Evolutionary conservation across 179 eudicot genomes (phyloP), one percentile per base, ranked within the genome.

Genomic region (Sideroxylon spinosum): DNA sequence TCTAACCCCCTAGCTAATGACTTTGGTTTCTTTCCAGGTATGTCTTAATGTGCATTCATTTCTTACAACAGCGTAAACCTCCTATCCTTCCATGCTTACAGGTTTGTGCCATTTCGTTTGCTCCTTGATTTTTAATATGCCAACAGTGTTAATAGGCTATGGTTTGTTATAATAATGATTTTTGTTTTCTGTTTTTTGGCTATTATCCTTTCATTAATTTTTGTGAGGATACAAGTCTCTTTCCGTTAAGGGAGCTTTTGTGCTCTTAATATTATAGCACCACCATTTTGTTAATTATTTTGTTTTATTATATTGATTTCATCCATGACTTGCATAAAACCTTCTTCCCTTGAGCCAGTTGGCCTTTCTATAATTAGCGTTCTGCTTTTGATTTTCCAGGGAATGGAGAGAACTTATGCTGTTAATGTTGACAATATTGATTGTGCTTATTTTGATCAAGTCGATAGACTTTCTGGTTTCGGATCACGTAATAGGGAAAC

Each of bases 11-110:
- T 32, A 19, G 60, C 77, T 83, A 46, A 81, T 70, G 66, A 64
- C 68, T 83, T 68, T 60, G 17, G n/a, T 73, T 62, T 9, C 56
- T 79, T 73, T 84, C 76, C 86, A 95, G 99, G 85, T 95, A 95
- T 78, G 99, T 95, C 77, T 81, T 95, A 71, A 95, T 95, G 99
- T 95, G 99, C 86, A 92, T 95, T 87, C 92, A 95, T 82, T 93
- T 91, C 88, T 77, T 95, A 80, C 99, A 95, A 82, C 94, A 84
- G 83, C 91, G 97, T 26, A 88, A 77, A 74, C 99, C 99, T 75
- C 90, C 98, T 50, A 88, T 95, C 78, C 97, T 95, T 78, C 99
- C 99, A 29, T 95, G 99, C 84, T 88, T 95, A 52, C 99, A 95
- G 95, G 99, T 92, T 68, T 68, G 75, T 25, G 56, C 52, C 63